Evolutionary conservation across 140 eudicot genomes (phyloP).

Genomic region (Flaveria floridana): DNA sequence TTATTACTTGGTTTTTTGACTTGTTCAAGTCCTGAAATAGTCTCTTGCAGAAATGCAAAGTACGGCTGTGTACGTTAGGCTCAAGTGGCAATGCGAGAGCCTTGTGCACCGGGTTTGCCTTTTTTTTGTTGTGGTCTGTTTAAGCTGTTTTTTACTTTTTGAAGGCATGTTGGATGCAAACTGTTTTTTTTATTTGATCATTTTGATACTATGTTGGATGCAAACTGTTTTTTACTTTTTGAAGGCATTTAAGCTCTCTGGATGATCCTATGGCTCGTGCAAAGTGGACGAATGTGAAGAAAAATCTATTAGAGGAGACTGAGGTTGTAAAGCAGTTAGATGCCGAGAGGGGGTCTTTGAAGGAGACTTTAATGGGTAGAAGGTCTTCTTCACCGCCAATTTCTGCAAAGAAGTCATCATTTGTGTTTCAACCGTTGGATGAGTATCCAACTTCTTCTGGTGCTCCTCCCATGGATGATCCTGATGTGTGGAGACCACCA

Average conservation of each 20-base stretch:
- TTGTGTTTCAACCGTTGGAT: conserved; percentile 84
- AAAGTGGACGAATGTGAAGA: conserved; percentile 92
- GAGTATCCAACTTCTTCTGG: conserved; percentile 93
- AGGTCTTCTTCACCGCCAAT: conserved; percentile 88
- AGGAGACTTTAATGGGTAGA: conserved; percentile 71
- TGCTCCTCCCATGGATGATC: conserved; percentile 69
- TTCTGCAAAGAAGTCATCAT: conserved; percentile 79
- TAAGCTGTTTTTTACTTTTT: neutral
- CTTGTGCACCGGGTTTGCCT: neutral
- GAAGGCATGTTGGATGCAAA: conserved; percentile 45
- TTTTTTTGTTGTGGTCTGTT: neutral
- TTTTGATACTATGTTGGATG: neutral
- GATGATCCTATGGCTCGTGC: conserved; percentile 85
- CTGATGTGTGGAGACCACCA: conserved; percentile 99
- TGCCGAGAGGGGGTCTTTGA: conserved; percentile 79
- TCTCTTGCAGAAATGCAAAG: too few relatives aligned
- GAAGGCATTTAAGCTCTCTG: conserved; percentile 71
- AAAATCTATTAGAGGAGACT: conserved; percentile 75
- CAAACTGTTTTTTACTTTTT: neutral
- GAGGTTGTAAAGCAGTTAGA: conserved; percentile 97
- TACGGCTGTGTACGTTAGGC: too few relatives aligned
- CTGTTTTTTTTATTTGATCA: too few relatives aligned
- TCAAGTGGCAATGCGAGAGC: too few relatives aligned
- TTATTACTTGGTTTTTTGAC: neutral
- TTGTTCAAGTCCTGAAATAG: too few relatives aligned